Conservation (phyloP, 345 rosid genomes). For the Populus tremula region DNA sequence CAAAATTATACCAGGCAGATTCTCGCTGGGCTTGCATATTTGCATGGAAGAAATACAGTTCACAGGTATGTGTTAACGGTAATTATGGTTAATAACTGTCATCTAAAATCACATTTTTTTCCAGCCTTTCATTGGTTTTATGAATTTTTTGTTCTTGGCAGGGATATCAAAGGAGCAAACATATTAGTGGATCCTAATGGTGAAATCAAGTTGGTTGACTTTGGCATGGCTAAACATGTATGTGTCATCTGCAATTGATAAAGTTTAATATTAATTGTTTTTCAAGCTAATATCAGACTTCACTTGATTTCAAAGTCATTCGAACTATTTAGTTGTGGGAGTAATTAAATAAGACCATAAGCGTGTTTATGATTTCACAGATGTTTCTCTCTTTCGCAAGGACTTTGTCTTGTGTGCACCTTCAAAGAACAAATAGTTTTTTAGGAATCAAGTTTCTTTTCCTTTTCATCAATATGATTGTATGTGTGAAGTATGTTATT, state of each 20-base stretch:
- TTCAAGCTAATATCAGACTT: not conserved
- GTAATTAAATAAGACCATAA: not conserved
- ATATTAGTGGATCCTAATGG: conserved; percentile 93
- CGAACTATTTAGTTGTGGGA: not conserved
- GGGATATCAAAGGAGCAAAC: conserved; percentile 98
- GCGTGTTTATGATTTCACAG: not conserved
- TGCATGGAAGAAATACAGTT: conserved; percentile 89
- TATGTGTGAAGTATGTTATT: not conserved
- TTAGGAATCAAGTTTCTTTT: not conserved
- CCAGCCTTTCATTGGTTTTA: not conserved
- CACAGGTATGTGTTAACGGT: conserved; percentile 57
- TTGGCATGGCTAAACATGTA: conserved; percentile 99
- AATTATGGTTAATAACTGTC: not conserved
- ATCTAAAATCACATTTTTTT: not conserved
- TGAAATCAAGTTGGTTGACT: conserved; percentile 90
- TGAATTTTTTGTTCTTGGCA: conserved; percentile 30
- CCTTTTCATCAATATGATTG: not conserved
- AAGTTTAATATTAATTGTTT: conserved; percentile 4
- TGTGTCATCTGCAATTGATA: conserved; percentile 16
- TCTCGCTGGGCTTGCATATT: conserved; percentile 78
- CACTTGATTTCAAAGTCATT: not conserved
- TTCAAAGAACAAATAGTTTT: not conserved
- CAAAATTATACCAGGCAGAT: conserved; percentile 91
- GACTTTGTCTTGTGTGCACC: not conserved
- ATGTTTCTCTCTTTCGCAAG: not conserved